Conservation (phyloP, 2,329 filamentous ascomycete genomes). For the Talaromyces sp. region DNA sequence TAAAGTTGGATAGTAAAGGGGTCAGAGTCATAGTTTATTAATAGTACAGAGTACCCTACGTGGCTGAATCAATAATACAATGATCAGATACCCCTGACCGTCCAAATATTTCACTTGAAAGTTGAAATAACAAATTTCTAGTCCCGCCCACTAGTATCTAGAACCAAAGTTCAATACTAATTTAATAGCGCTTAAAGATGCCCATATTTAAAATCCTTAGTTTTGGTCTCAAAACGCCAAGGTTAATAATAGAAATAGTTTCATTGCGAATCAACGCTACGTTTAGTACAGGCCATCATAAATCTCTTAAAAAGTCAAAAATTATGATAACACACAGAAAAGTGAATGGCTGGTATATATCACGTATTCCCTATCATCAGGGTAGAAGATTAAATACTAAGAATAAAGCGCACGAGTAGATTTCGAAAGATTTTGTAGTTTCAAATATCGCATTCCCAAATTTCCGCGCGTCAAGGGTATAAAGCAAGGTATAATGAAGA, state of each 20-base stretch:
- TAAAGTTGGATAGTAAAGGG: constrained; percentile 20
- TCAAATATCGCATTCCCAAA: not conserved
- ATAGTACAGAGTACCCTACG: not conserved
- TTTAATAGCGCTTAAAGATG: not conserved
- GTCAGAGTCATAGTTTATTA: constrained; percentile 17
- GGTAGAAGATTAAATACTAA: not conserved
- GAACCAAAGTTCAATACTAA: not conserved
- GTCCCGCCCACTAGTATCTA: not conserved
- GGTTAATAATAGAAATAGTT: not conserved
- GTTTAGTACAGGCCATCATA: not conserved
- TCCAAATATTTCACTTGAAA: not conserved
- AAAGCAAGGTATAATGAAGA: not conserved
- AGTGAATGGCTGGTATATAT: not conserved
- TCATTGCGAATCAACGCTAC: not conserved
- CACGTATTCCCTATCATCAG: not conserved
- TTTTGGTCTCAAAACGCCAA: not conserved
- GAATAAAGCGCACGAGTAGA: not conserved
- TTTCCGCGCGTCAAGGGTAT: not conserved
- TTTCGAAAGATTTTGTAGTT: not conserved
- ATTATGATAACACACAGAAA: not conserved
- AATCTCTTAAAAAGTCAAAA: not conserved
- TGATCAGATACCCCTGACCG: not conserved
- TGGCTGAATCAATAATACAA: not conserved
- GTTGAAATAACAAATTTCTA: not conserved
- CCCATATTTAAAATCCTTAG: not conserved